These are phyloP conservation scores for Evansstolkia leycettana DNA, from an alignment of 495 filamentous ascomycete genomes.

Conservation along the genomic window DNA sequence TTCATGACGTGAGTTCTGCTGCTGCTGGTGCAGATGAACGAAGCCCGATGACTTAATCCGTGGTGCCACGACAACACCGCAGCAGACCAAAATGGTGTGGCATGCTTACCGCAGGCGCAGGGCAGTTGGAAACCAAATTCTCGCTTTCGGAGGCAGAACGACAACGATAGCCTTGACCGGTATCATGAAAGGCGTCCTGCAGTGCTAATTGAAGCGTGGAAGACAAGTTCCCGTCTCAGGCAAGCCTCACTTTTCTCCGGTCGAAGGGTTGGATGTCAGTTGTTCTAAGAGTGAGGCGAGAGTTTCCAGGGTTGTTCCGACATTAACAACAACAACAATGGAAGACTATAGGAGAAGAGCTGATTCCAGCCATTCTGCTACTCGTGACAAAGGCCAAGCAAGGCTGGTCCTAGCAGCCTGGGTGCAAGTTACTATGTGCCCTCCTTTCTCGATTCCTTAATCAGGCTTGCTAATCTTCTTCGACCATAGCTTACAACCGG, in stretches of 20 bases:
- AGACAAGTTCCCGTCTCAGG: conserved; percentile 1
- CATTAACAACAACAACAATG: conserved; percentile 8
- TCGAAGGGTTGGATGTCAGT: conserved; percentile 26
- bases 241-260: conserved; percentile 21
- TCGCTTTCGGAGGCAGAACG: conserved; percentile 2
- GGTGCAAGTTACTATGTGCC: too few relatives aligned
- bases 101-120: conserved; percentile 13
- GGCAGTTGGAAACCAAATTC: conserved; percentile 6
- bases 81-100: conserved; percentile 17
- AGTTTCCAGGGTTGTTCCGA: conserved; percentile 14
- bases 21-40: too few relatives aligned
- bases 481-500: too few relatives aligned
- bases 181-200: not conserved
- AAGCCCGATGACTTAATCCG: conserved; percentile 8
- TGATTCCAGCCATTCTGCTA: conserved; percentile 1
- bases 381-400: not conserved
- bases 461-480: too few relatives aligned
- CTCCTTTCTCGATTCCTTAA: too few relatives aligned
- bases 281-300: conserved; percentile 31
- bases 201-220: not conserved
- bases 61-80: conserved; percentile 32
- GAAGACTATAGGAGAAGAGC: conserved; percentile 1
- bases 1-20: too few relatives aligned
- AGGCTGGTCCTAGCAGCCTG: too few relatives aligned
- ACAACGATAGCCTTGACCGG: not conserved